Percentiles rank a stretch among this genome's conserved stretches.
phyloP scores from a whole-genome alignment of 2,329 filamentous ascomycete genomes.

The Escovopsis sp. region DNA sequence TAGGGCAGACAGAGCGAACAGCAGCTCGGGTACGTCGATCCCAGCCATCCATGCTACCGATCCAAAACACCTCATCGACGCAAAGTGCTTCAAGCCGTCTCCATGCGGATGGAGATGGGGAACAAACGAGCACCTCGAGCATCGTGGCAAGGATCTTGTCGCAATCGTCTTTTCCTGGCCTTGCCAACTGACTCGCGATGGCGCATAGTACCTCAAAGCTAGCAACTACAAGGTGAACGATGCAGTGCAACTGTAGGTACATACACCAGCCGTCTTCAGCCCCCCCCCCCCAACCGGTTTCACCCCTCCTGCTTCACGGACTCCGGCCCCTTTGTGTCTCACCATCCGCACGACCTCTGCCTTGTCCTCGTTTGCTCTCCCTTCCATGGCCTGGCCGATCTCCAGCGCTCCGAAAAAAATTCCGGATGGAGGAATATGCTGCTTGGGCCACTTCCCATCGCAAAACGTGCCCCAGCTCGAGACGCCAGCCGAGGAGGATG shows the following conservation, averaged over 20 bases:
- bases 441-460: constrained; percentile 12
- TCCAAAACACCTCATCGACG: no score
- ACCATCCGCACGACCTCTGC: no score
- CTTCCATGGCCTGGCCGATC: no score
- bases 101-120: no score
- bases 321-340: constrained; percentile 2
- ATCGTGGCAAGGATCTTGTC: no score
- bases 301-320: not conserved
- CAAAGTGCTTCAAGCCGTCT: no score
- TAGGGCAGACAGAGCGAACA: constrained; percentile 27
- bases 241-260: constrained; percentile 43
- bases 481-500: no score
- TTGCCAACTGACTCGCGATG: constrained; percentile 2
- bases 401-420: constrained; percentile 3
- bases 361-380: no score
- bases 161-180: no score
- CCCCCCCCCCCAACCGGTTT: constrained; percentile 2
- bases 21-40: constrained; percentile 32
- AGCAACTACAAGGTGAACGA: constrained; percentile 35
- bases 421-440: constrained; percentile 5
- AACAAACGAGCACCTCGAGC: no score
- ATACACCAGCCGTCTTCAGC: constrained; percentile 2
- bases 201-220: constrained; percentile 30
- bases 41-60: no score
- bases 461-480: constrained; percentile 7